phyloP scores from a whole-genome alignment of 2,329 filamentous ascomycete genomes.

The Trichoderma koningiopsis region DNA sequence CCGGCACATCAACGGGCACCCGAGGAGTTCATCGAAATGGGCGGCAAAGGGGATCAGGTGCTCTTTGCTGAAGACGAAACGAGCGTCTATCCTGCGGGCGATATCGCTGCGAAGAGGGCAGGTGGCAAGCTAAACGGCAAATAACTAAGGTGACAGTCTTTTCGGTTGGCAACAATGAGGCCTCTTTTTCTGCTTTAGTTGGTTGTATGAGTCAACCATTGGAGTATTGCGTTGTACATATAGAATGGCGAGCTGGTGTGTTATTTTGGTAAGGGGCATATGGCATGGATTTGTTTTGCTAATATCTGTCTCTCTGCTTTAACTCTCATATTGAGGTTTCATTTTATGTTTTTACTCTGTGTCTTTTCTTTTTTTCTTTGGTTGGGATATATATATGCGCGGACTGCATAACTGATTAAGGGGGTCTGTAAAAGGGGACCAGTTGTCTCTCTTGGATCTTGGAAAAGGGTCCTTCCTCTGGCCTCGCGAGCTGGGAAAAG shows the following conservation, averaged over 20 bases:
- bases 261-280: constrained; percentile 6
- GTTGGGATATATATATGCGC: constrained; percentile 21
- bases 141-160: constrained; percentile 19
- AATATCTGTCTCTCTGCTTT: neutral
- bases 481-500: constrained; percentile 6
- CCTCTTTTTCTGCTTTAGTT: constrained; percentile 7
- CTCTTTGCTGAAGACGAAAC: constrained; percentile 68
- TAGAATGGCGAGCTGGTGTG: constrained; percentile 21
- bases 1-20: constrained; percentile 70
- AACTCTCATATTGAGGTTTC: neutral
- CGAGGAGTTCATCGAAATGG: constrained; percentile 79
- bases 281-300: constrained; percentile 10
- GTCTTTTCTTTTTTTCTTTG: constrained; percentile 5
- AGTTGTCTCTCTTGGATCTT: constrained; percentile 16
- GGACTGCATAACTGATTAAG: constrained; percentile 8
- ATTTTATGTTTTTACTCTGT: neutral
- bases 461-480: neutral
- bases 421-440: constrained; percentile 5
- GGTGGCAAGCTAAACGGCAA: constrained; percentile 34
- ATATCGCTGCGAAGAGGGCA: constrained; percentile 36
- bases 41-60: constrained; percentile 80
- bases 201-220: constrained; percentile 17
- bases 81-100: constrained; percentile 51
- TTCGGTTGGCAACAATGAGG: neutral
- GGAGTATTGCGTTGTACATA: constrained; percentile 24